These are phyloP conservation scores for Nitzschia sp. DNA, from an alignment of 108 stramenopile species.

Conservation along the genomic window DNA sequence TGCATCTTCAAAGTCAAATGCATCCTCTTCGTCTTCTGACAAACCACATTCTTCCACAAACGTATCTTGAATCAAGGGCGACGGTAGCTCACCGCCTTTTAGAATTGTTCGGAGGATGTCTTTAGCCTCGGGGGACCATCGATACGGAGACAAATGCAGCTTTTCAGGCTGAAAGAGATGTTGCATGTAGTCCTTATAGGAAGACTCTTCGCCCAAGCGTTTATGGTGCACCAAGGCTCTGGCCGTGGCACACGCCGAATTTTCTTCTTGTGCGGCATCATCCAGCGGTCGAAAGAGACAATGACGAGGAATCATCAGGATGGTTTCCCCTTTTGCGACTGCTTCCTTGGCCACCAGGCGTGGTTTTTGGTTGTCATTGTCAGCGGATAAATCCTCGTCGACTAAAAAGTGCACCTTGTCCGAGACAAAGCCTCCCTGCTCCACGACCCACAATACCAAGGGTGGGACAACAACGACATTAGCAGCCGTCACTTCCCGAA, in stretches of 20 bases:
- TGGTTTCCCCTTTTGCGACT: no score
- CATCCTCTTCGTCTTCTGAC: slow-evolving; percentile 34
- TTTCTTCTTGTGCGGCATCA: no score
- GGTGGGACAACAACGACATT: no score
- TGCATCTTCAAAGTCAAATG: slow-evolving; percentile 52
- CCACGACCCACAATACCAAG: no score
- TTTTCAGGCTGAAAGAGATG: slow-evolving; percentile 44
- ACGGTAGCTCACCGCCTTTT: slow-evolving; percentile 13
- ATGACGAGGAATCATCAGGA: no score
- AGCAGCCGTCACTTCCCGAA: no score
- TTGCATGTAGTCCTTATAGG: slow-evolving; percentile 63
- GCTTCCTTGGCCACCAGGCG: no score
- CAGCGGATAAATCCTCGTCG: no score
- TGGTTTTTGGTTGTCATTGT: no score
- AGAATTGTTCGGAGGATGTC: slow-evolving; percentile 33
- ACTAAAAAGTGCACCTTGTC: no score
- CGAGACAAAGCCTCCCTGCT: no score
- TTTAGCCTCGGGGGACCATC: slow-evolving; percentile 48
- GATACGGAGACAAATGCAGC: slow-evolving; percentile 10
- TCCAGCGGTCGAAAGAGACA: no score
- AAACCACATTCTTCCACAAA: slow-evolving; percentile 59
- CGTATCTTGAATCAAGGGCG: slow-evolving; percentile 17
- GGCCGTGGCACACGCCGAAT: slow-evolving; percentile 45
- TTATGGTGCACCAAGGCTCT: slow-evolving; percentile 30
- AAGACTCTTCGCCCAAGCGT: slow-evolving; percentile 51